phyloP scores from a whole-genome alignment of 441 rosid genomes.

The Rhodomyrtus psidioides region DNA sequence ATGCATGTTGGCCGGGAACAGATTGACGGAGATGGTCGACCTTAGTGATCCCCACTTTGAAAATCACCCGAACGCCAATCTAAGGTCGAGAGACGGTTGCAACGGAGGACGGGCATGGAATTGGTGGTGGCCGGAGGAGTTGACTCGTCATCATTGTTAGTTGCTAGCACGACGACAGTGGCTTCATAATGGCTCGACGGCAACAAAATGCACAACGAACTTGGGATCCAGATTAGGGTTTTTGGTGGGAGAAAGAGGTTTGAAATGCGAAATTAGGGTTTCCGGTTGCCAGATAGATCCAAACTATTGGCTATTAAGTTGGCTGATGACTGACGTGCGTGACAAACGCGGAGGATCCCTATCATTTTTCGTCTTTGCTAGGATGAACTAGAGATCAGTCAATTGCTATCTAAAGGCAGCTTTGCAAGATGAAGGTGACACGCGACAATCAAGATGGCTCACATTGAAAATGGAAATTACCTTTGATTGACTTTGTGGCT shows the following conservation, averaged over 20 bases:
- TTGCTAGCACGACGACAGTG: background rate
- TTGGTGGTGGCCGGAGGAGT: background rate
- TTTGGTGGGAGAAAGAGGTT: background rate
- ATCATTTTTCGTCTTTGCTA: background rate
- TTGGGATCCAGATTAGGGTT: background rate
- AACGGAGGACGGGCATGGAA: background rate
- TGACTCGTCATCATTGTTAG: background rate
- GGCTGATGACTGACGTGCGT: background rate
- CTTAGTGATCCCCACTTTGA: background rate
- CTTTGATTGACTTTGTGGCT: background rate
- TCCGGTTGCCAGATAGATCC: background rate
- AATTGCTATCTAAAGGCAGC: background rate
- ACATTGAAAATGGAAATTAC: background rate
- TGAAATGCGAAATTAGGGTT: background rate
- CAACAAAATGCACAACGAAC: background rate
- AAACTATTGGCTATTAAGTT: background rate
- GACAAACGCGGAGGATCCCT: background rate
- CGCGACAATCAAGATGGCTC: background rate
- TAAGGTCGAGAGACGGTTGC: background rate
- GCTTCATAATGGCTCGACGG: background rate
- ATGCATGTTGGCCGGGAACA: too few species aligned
- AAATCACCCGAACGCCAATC: too few species aligned
- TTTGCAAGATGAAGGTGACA: background rate
- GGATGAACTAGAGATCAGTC: background rate
- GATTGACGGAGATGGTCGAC: background rate